Evolutionary conservation across 192 early-diverging fungal species (phyloP), one percentile per base, ranked within the genome.

Genomic region (Coemansia sp.): DNA sequence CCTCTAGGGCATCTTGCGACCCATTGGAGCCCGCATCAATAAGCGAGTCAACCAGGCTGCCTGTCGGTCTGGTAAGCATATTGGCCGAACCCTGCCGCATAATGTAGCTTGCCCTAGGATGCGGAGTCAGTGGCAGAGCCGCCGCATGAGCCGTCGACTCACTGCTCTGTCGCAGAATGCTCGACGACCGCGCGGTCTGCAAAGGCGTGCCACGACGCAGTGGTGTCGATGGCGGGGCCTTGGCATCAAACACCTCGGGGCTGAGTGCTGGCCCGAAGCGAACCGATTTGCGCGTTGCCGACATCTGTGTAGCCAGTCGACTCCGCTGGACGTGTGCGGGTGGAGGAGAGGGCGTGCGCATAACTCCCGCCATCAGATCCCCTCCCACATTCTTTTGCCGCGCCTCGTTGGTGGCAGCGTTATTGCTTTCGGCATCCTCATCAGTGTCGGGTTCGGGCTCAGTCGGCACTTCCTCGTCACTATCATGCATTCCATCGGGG

Each of bases 221-320:
- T 2, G 82, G 82, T 11, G 82, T 80, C 3, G 69, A 58, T 3
- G 80, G 77, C 36, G 82, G 82, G 15, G 73, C 69, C 2, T 50
- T 20, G n/a, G 61, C 46, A 35, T 81, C 80, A 51, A 82, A 84
- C 52, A 84, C 40, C 50, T 84, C 82, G 4, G 82, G 82, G n/a
- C 77, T 77, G 14, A 84, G 55, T 10, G 72, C 62, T 7, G 82
- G 82, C 20, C 82, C 82, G 46, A 84, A 84, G 34, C 74, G 53
- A 18, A 77, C 74, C 0, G 60, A 55, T 35, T 67, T 74, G 47
- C 68, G 68, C 27, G 55, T 28, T n/a, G n/a, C n/a, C n/a, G n/a
- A n/a, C n/a, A n/a, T n/a, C n/a, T n/a, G n/a, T n/a, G n/a, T n/a
- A n/a, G n/a, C n/a, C n/a, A n/a, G n/a, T n/a, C n/a, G n/a, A n/a